Evolutionary conservation across 768 basidiomycete species (phyloP), one percentile per base, ranked within the genome.

Genomic region (Trametes punicea): DNA sequence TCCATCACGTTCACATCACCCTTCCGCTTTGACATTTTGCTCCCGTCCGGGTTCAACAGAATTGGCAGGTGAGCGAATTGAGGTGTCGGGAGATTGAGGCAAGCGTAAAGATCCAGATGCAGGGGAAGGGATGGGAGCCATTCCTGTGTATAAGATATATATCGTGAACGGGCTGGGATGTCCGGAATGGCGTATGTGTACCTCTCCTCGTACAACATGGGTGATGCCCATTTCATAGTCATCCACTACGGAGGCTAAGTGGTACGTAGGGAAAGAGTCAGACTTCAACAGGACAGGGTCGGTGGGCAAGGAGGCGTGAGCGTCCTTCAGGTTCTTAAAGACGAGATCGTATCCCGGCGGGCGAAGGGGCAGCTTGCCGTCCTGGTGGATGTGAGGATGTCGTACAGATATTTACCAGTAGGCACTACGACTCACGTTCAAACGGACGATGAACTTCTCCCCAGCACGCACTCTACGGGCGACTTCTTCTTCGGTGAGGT

Each of bases 161-260:
- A 9, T 13, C 23, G 20, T 48, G 46, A 20, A 16, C 44, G 26
- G 2, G 15, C 20, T 8, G 27, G 27, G 8, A 1, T n/a, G n/a
- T n/a, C n/a, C n/a, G n/a, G n/a, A 9, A 11, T 25, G 21, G 20
- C 11, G 4, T 6, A 40, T 18, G 61, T 77, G 26, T 54, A 87
- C 94, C 81, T 98, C 95, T 46, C 97, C 97, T 25, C 97, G 83
- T 1, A 98, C 73, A 4, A 98, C 95, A 71, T 98, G 97, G 0
- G 93, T 92, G 21, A 99, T 92, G 0, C 86, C 87, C 97, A 99
- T 99, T 64, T 87, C 84, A 64, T 93, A 84, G 71, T 99, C 97
- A 62, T 99, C 97, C 0, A 96, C 92, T 0, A 98, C 92, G 20
- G 87, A 94, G 0, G 97, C 96, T 4, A 99, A 80, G 61, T 98